These are phyloP conservation scores for Cladorrhinum sp. DNA, from an alignment of 2,329 filamentous ascomycete species.

Conservation along the genomic window DNA sequence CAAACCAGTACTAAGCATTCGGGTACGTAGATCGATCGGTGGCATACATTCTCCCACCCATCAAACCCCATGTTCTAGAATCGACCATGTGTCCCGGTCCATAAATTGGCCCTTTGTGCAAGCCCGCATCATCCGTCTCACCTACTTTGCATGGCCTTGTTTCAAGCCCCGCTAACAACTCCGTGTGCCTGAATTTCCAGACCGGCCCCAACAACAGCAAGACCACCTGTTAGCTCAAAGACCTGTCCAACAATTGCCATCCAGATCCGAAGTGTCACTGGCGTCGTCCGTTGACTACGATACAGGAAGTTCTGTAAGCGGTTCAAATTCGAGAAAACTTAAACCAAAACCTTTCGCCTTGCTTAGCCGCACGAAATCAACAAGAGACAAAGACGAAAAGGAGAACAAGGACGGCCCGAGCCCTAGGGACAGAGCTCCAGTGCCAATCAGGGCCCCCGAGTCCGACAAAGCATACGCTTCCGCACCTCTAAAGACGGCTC, in stretches of 20 bases:
- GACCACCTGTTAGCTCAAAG: constrained; percentile 23
- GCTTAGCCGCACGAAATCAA: constrained; percentile 50
- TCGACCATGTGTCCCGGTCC: constrained; percentile 4
- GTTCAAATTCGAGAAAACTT: constrained; percentile 44
- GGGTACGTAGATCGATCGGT: constrained; percentile 28
- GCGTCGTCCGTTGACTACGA: constrained; percentile 50
- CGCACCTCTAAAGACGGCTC: constrained; percentile 58
- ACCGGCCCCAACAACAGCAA: constrained; percentile 30
- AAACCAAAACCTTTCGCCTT: constrained; percentile 56
- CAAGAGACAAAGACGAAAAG: constrained; percentile 49
- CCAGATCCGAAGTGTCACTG: constrained; percentile 52
- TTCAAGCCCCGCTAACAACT: constrained; percentile 22
- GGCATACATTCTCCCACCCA: constrained; percentile 4
- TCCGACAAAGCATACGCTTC: constrained; percentile 38
- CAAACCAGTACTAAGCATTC: constrained; percentile 31
- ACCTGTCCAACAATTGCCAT: constrained; percentile 34
- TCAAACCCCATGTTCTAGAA: constrained; percentile 1
- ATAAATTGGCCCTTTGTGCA: not conserved
- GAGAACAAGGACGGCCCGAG: constrained; percentile 37
- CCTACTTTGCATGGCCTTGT: constrained; percentile 8
- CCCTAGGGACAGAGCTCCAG: constrained; percentile 26
- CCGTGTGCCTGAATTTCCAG: constrained; percentile 25
- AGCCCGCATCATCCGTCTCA: not conserved
- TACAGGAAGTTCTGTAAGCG: constrained; percentile 19
- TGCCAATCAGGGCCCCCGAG: constrained; percentile 34